These are phyloP conservation scores for Fragaria nilgerrensis DNA, from an alignment of 306 rosid genomes.

Conservation along the genomic window DNA sequence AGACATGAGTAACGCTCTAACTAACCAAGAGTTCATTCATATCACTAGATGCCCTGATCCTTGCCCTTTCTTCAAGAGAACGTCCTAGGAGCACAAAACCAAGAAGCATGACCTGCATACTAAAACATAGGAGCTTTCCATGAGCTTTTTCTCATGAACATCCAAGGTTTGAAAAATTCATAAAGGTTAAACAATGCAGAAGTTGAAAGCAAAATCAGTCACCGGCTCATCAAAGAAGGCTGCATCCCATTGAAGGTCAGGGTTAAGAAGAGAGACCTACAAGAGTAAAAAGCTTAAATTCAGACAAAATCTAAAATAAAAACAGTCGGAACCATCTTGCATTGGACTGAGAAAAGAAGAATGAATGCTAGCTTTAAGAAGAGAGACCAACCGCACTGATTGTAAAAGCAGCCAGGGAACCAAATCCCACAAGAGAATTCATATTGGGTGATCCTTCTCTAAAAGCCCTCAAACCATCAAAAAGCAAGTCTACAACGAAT, in stretches of 20 bases:
- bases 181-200: conserved; percentile 15
- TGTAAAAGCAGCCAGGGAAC: conserved; percentile 82
- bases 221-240: conserved; percentile 99
- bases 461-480: conserved; percentile 81
- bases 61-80: conserved; percentile 88
- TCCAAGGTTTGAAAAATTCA: conserved; percentile 4
- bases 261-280: conserved; percentile 83
- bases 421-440: conserved; percentile 98
- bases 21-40: conserved; percentile 96
- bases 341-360: conserved; percentile 22
- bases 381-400: conserved; percentile 76
- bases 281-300: conserved; percentile 25
- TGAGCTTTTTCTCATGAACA: conserved; percentile 36
- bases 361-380: conserved; percentile 9
- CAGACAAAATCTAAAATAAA: conserved; percentile 18
- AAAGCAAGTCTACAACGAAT: conserved; percentile 65
- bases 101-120: conserved; percentile 99
- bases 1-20: conserved; percentile 15
- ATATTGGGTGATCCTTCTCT: conserved; percentile 90
- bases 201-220: conserved; percentile 56
- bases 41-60: conserved; percentile 93
- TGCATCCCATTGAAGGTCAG: conserved; percentile 79
- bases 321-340: conserved; percentile 16
- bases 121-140: conserved; percentile 48
- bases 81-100: conserved; percentile 99